Base-by-base conservation (phyloP, 1,284 basidiomycete genomes). In the Trichosporon asahii region DNA sequence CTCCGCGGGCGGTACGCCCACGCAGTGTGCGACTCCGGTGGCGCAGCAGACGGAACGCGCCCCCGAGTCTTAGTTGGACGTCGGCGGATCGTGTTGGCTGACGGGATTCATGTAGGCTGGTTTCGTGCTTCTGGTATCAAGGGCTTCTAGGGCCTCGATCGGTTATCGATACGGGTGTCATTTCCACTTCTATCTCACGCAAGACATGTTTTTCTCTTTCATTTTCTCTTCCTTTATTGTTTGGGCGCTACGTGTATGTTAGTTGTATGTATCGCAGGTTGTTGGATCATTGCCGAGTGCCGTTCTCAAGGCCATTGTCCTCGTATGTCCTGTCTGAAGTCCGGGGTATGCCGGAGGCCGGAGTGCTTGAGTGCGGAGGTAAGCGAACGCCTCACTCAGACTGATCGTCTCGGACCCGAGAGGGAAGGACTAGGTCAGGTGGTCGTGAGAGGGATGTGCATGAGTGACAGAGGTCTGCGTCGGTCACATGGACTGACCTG, bases 171-270 rank as follows among this genome's bases (percentile, higher is more conserved):
- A 53, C 21, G 49, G n/a, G 49, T 53, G 49, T 53, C 49, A 53
- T 53, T 53, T 53, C 49, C 21, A 53, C 49, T 53, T 23, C 21
- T 25, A 53, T 53, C 49, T 53, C 49, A 53, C 15, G 31, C 27
- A 29, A 61, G 27, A 29, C 60, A 61, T 29, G 29, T 29, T 57
- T 27, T 25, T 61, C 18, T 33, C 29, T 12, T 31, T 31, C n/a
- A n/a, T 57, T 27, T 25, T 61, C 18, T 33, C 29, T 12, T 31
- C n/a, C n/a, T 31, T 7, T 61, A 61, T 61, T 61, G 60, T 61
- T 33, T 31, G 27, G 60, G 60, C 60, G 60, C 60, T 31, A 61
- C 33, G 29, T 61, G 60, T 61, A 31, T 61, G 60, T 61, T 61
- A 61, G 60, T 61, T 61, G 60, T 61, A 33, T 61, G 60, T 33